Evolutionary conservation across 768 basidiomycete genomes (phyloP).

Genomic region (Tylopilus plumbeoviolaceoides): DNA sequence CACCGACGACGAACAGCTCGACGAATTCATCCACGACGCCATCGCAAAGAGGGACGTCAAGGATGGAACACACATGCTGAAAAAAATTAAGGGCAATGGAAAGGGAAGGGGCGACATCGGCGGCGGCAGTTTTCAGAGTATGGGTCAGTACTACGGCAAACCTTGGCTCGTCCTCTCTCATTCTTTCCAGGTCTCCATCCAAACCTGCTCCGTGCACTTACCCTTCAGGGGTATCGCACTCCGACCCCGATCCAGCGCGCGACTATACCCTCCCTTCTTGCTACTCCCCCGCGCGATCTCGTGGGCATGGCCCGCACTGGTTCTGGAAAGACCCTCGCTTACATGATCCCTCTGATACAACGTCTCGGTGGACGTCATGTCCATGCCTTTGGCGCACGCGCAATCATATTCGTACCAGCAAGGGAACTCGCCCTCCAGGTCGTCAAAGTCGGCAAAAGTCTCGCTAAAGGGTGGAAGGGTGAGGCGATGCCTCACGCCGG

Average conservation of each 20-base stretch:
- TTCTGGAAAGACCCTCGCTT: constrained; percentile 96
- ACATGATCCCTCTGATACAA: constrained; percentile 88
- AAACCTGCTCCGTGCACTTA: constrained; percentile 75
- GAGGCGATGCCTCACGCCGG: constrained; percentile 68
- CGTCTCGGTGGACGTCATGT: constrained; percentile 79
- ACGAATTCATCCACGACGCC: constrained; percentile 61
- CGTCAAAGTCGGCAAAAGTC: constrained; percentile 89
- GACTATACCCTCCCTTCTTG: constrained; percentile 79
- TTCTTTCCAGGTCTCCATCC: constrained; percentile 67
- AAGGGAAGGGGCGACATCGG: constrained; percentile 79
- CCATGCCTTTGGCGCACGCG: constrained; percentile 76
- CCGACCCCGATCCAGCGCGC: constrained; percentile 96
- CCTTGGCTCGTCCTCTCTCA: neutral
- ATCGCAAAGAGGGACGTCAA: constrained; percentile 72
- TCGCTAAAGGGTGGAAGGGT: constrained; percentile 76
- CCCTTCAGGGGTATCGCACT: constrained; percentile 88
- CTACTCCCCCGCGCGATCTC: constrained; percentile 83
- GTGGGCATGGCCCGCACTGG: constrained; percentile 99
- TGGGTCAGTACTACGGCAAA: constrained; percentile 56
- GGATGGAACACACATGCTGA: constrained; percentile 70
- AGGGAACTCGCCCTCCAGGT: constrained; percentile 94
- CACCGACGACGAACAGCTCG: constrained; percentile 51
- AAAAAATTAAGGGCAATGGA: constrained; percentile 69
- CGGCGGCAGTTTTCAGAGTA: constrained; percentile 93
- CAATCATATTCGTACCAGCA: constrained; percentile 85